Evolutionary conservation across 257 asterid genomes (phyloP), one percentile per base, ranked within the genome.

Genomic region (Fraxinus excelsior): DNA sequence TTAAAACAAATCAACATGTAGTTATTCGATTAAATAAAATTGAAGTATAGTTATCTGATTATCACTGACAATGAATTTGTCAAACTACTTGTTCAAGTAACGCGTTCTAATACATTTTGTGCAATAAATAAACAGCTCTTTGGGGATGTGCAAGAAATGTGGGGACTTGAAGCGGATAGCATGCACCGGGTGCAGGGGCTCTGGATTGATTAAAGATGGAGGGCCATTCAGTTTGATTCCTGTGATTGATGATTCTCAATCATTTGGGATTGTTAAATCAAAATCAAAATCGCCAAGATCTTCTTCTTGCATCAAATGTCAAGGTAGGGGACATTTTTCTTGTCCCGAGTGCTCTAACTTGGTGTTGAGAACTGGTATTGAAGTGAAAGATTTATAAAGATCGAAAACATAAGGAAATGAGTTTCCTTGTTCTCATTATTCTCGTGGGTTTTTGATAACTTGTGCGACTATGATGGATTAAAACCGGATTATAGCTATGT

Each of bases 141-240:
- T 93, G 58, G 93, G 96, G 8, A 91, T 93, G 94, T 93, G 98
- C 85, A 88, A 87, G 87, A 93, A 82, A 84, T 96, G 99, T 60
- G 99, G 98, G 18, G 97, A 91, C 78, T 25, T 93, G 80, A 91
- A 85, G 85, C 73, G 87, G 78, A 85, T 95, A 78, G 89, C 98
- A 6, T 95, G 99, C 84, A 74, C 90, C 72, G 88, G 71, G 21
- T 95, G 98, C 82, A 89, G 76, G 74, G 99, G 98, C n/a, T 82
- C 92, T 29, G 97, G 96, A 9, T 71, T 87, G 11, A 82, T 89
- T 53, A 90, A 62, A 76, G 66, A 80, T 72, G 89, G 88, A 28
- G 87, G 90, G 19, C 84, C 90, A 53, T 86, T 91, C 85, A 73
- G 13, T 80, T 80, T 89, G 26, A 69, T 81, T 32, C 89, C 87